Percentiles rank a stretch among this genome's conserved stretches.
phyloP scores from a whole-genome alignment of 2,329 filamentous ascomycete genomes.

The Paradendryphiella salina region DNA sequence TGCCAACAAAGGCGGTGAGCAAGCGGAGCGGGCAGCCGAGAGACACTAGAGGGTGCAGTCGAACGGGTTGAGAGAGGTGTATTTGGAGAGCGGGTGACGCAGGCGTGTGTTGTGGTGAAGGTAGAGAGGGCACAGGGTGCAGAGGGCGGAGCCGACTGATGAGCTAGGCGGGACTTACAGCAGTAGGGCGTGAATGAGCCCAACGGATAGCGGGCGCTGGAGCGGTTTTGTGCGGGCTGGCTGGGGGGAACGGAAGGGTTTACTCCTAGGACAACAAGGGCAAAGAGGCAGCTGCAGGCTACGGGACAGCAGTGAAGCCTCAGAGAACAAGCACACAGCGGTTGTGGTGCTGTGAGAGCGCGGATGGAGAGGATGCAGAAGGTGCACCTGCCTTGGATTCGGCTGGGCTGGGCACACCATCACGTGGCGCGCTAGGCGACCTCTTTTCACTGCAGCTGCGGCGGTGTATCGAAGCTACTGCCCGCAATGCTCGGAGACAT shows the following conservation, averaged over 20 bases:
- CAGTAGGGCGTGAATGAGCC: slow-evolving; percentile 45
- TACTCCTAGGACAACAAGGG: slow-evolving; percentile 16
- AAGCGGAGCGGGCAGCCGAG: slow-evolving; percentile 41
- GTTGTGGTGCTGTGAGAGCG: slow-evolving; percentile 27
- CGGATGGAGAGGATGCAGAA: slow-evolving; percentile 24
- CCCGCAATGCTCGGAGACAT: slow-evolving; percentile 7
- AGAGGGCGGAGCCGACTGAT: slow-evolving; percentile 30
- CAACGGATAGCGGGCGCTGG: slow-evolving; percentile 40
- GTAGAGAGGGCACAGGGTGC: slow-evolving; percentile 23
- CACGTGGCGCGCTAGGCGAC: slow-evolving; percentile 24
- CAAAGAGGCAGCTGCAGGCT: slow-evolving; percentile 38
- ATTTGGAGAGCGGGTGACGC: slow-evolving; percentile 15
- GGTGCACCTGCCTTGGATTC: slow-evolving; percentile 21
- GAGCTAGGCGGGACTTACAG: slow-evolving; percentile 42
- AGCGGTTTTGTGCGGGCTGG: slow-evolving; percentile 17
- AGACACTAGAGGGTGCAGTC: slow-evolving; percentile 25
- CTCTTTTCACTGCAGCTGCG: slow-evolving; percentile 19
- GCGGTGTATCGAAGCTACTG: slow-evolving; percentile 17
- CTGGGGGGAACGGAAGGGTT: slow-evolving; percentile 16
- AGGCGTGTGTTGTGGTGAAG: slow-evolving; percentile 9
- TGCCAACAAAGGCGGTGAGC: slow-evolving; percentile 50
- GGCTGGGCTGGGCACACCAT: slow-evolving; percentile 13
- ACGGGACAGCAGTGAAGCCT: slow-evolving; percentile 33
- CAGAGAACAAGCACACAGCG: slow-evolving; percentile 31
- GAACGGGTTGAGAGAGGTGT: slow-evolving; percentile 21